A percentile compares a stretch with the other conserved stretches of the same genome.
Conservation (phyloP, 2,329 filamentous ascomycete genomes). For the Claviceps monticola region DNA sequence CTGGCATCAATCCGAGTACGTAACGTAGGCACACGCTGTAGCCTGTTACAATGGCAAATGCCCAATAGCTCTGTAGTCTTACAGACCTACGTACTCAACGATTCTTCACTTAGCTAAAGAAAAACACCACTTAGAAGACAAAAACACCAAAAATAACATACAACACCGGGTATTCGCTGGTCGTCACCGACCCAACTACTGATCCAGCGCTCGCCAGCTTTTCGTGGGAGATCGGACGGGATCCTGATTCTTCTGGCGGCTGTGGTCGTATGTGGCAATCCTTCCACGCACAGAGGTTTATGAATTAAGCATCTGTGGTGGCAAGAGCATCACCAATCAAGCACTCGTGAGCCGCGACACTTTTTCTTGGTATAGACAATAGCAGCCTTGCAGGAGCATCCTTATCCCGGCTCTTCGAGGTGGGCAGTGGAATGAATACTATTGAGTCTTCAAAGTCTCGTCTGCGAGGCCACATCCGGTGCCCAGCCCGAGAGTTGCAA, state of each 20-base stretch:
- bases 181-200: conserved; percentile 4
- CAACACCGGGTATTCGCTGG: conserved; percentile 4
- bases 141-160: not conserved
- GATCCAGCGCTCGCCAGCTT: conserved; percentile 2
- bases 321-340: not conserved
- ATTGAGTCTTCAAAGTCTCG: not conserved
- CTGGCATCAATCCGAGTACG: too few species aligned
- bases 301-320: not conserved
- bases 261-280: not conserved
- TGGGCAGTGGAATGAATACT: too few species aligned
- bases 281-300: not conserved
- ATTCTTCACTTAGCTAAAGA: too few species aligned
- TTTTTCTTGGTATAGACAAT: too few species aligned
- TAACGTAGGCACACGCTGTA: too few species aligned
- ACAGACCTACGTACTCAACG: too few species aligned
- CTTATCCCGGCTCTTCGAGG: too few species aligned
- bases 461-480: not conserved
- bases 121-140: too few species aligned
- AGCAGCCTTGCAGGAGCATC: too few species aligned
- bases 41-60: too few species aligned
- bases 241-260: conserved; percentile 1
- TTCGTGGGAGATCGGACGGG: conserved; percentile 2
- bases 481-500: not conserved
- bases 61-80: too few species aligned
- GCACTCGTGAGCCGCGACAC: too few species aligned